A percentile compares a stretch with the other conserved stretches of the same genome.
Conservation (phyloP, 148 eudicot species). For the Chenopodium album region DNA sequence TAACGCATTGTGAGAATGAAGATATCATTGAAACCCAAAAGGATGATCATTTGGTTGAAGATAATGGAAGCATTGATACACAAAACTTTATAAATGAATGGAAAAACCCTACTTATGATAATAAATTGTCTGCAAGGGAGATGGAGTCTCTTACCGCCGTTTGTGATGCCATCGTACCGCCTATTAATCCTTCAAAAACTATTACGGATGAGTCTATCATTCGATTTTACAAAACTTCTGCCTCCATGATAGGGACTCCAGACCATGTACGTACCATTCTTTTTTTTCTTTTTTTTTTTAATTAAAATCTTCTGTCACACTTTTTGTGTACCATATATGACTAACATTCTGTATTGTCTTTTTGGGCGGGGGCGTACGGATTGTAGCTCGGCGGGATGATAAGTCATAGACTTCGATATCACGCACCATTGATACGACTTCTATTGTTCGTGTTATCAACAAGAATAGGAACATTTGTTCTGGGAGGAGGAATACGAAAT, state of each 20-base stretch:
- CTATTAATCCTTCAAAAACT: constrained; percentile 27
- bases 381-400: constrained; percentile 39
- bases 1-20: no score
- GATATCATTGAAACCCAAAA: not conserved
- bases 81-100: constrained; percentile 8
- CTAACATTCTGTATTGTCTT: not conserved
- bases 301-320: no score
- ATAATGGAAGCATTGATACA: constrained; percentile 25
- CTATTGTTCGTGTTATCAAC: constrained; percentile 43
- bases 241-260: constrained; percentile 53
- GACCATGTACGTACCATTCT: constrained; percentile 30
- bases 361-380: not conserved
- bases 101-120: not conserved
- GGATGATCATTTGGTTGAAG: constrained; percentile 18
- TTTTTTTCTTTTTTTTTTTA: not conserved
- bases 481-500: constrained; percentile 31
- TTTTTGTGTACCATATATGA: no score
- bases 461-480: constrained; percentile 47
- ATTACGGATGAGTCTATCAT: constrained; percentile 16
- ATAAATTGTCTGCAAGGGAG: constrained; percentile 35
- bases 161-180: constrained; percentile 60
- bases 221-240: constrained; percentile 44
- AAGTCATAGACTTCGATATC: constrained; percentile 38
- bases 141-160: constrained; percentile 56
- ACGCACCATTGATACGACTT: constrained; percentile 26